phyloP scores from a whole-genome alignment of 2,329 filamentous ascomycete genomes.

The Ceratocystis lukuohia region DNA sequence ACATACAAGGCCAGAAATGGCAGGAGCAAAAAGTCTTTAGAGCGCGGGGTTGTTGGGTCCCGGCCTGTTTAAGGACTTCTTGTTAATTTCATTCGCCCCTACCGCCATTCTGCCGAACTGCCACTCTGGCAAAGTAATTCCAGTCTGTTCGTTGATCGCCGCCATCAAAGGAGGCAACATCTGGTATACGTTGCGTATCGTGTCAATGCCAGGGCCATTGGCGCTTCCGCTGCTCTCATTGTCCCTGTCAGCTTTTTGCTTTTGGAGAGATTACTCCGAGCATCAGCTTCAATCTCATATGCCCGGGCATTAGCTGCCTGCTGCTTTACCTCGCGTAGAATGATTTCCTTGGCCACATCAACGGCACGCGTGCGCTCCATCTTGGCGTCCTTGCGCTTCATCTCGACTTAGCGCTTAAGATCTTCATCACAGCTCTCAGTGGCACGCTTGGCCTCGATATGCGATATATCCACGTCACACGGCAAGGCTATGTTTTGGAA shows the following conservation, averaged over 20 bases:
- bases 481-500: constrained; percentile 60
- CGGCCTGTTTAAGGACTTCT: constrained; percentile 9
- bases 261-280: constrained; percentile 40
- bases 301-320: constrained; percentile 53
- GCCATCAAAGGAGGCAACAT: constrained; percentile 68
- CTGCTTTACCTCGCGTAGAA: constrained; percentile 53
- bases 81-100: constrained; percentile 22
- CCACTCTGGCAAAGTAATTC: constrained; percentile 69
- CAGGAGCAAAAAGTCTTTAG: neutral
- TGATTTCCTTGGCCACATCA: constrained; percentile 66
- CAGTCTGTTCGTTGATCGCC: constrained; percentile 81
- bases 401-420: constrained; percentile 63
- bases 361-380: constrained; percentile 64
- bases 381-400: constrained; percentile 65
- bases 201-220: constrained; percentile 32
- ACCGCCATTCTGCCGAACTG: constrained; percentile 41
- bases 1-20: too few relatives aligned
- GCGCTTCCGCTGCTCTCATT: constrained; percentile 22
- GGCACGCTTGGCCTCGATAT: constrained; percentile 58
- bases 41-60: neutral
- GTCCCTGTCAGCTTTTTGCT: constrained; percentile 37
- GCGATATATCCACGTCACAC: constrained; percentile 60
- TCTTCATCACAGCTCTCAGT: constrained; percentile 69
- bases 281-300: constrained; percentile 52
- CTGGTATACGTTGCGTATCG: constrained; percentile 73